phyloP scores from a whole-genome alignment of 2,329 filamentous ascomycete genomes.

The Trichoderma oligosporum region DNA sequence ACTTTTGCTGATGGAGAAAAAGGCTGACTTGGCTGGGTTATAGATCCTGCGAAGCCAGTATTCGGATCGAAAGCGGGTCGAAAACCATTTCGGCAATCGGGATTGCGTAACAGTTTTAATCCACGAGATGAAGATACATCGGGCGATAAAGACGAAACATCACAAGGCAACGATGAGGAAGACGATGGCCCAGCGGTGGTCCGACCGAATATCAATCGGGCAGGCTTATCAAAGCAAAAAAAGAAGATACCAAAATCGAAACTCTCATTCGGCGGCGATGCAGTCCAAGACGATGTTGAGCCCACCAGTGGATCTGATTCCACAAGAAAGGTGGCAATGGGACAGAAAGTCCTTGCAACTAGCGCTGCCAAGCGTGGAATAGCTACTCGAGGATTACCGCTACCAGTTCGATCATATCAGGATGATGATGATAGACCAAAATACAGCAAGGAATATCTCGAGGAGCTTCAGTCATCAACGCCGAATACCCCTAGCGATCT shows the following conservation, averaged over 20 bases:
- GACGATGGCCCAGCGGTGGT: conserved; percentile 47
- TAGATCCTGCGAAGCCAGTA: conserved; percentile 36
- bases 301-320: conserved; percentile 50
- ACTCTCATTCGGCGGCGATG: conserved; percentile 70
- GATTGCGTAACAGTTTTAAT: conserved; percentile 54
- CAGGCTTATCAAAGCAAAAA: conserved; percentile 57
- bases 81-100: conserved; percentile 56
- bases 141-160: conserved; percentile 23
- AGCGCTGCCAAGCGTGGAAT: conserved; percentile 57
- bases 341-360: conserved; percentile 62
- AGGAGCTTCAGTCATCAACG: conserved; percentile 80
- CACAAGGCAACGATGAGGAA: conserved; percentile 39
- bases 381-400: conserved; percentile 48
- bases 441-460: conserved; percentile 83
- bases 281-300: conserved; percentile 48
- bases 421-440: conserved; percentile 66
- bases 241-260: conserved; percentile 57
- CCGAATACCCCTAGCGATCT: conserved; percentile 73
- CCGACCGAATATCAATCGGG: conserved; percentile 45
- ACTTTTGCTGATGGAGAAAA: conserved; percentile 34
- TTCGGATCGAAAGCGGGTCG: conserved; percentile 44
- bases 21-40: conserved; percentile 33
- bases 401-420: conserved; percentile 48
- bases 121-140: conserved; percentile 38
- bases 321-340: conserved; percentile 64